phyloP scores from a whole-genome alignment of 306 rosid genomes.

The Pueraria montana region DNA sequence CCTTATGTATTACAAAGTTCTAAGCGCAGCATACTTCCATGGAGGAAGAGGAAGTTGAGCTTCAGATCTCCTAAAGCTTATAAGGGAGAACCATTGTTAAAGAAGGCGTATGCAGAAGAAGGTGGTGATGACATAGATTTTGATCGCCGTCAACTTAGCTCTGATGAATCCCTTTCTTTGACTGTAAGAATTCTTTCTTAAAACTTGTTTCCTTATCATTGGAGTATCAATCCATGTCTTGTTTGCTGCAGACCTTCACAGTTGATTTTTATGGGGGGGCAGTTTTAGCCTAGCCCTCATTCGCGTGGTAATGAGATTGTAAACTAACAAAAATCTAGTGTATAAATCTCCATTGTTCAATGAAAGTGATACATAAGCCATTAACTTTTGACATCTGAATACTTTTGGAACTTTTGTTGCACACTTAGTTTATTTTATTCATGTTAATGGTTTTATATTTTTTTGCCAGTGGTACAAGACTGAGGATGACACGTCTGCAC shows the following conservation, averaged over 20 bases:
- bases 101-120: conserved; percentile 93
- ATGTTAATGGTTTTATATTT: conserved; percentile 15
- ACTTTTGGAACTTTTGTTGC: conserved; percentile 18
- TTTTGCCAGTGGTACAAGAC: conserved; percentile 69
- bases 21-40: conserved; percentile 79
- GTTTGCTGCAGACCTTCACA: conserved; percentile 1
- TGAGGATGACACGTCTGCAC: conserved; percentile 76
- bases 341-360: not conserved
- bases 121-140: conserved; percentile 99
- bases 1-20: conserved; percentile 66
- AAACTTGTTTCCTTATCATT: conserved; percentile 23
- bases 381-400: not conserved
- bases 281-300: not conserved
- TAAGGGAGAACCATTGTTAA: conserved; percentile 89
- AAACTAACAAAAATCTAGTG: conserved; percentile 14
- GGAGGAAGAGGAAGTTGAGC: conserved; percentile 98
- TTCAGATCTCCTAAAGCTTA: conserved; percentile 87
- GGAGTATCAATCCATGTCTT: conserved; percentile 6
- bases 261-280: not conserved
- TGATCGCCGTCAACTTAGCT: conserved; percentile 97
- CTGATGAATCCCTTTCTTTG: conserved; percentile 79
- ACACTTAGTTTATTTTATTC: conserved; percentile 25
- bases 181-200: conserved; percentile 60
- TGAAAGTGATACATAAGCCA: conserved; percentile 1
- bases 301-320: conserved; percentile 23